Evolutionary conservation across 306 rosid species (phyloP).

Genomic region (Arachis stenosperma): DNA sequence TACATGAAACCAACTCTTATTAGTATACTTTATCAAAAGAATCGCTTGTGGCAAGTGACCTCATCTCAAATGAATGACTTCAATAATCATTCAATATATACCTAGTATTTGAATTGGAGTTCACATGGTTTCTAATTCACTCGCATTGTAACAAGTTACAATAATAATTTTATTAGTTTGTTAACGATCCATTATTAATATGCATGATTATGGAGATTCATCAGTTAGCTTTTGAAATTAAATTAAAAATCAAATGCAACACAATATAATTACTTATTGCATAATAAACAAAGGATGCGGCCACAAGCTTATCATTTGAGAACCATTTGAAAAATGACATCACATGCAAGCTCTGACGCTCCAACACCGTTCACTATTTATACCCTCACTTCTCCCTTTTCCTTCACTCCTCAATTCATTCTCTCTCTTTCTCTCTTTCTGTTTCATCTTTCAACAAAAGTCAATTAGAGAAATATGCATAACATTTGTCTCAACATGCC

Average conservation of each 20-base stretch:
- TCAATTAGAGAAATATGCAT: constrained; percentile 32
- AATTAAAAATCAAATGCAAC: neutral
- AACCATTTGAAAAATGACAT: constrained; percentile 36
- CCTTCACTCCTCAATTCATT: constrained; percentile 47
- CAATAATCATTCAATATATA: too few species aligned
- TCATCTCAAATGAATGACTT: too few species aligned
- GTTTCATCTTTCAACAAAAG: constrained; percentile 13
- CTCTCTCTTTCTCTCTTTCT: neutral
- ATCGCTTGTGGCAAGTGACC: too few species aligned
- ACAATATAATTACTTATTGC: neutral
- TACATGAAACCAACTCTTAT: neutral
- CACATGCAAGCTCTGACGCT: constrained; percentile 54
- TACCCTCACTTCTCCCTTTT: constrained; percentile 47
- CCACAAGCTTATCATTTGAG: neutral
- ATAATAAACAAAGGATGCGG: neutral
- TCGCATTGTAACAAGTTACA: neutral
- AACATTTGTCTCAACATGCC: constrained; percentile 51
- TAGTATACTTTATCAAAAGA: neutral
- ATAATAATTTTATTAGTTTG: too few species aligned
- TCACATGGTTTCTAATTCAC: neutral
- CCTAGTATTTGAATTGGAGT: too few species aligned
- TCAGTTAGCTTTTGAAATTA: neutral
- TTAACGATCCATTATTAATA: neutral
- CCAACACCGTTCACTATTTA: constrained; percentile 51
- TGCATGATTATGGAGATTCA: neutral